These are phyloP conservation scores for Penicillium psychrofluorescens DNA, from an alignment of 495 filamentous ascomycete species.

Conservation along the genomic window DNA sequence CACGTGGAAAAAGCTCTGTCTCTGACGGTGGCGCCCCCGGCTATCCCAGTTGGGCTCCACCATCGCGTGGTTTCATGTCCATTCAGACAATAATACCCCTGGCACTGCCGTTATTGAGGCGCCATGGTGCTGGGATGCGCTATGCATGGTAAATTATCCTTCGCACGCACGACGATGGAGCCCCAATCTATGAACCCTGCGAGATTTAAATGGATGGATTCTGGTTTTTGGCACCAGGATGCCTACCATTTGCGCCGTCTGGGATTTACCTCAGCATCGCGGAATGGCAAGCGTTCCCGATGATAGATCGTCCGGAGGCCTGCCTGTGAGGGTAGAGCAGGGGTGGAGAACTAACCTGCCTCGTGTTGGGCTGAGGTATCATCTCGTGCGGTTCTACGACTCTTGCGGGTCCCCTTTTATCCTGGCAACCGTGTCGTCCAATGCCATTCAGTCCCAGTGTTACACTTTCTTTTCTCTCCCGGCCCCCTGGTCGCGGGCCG, in stretches of 20 bases:
- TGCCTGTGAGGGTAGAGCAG: conserved; percentile 1
- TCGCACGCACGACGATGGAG: conserved; percentile 1
- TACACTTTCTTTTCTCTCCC: too few species aligned
- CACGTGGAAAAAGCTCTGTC: too few species aligned
- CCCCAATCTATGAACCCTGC: not conserved
- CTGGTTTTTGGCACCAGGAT: too few species aligned
- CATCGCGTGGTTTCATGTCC: not conserved
- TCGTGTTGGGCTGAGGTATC: conserved; percentile 1
- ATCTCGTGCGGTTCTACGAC: too few species aligned
- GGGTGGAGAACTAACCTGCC: conserved; percentile 3
- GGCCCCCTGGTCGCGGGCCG: too few species aligned
- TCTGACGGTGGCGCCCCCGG: not conserved
- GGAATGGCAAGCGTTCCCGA: conserved; percentile 15
- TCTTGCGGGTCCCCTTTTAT: not conserved
- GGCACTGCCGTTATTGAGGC: not conserved
- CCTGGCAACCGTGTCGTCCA: not conserved
- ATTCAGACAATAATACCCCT: not conserved
- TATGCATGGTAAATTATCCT: not conserved
- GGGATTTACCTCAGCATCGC: conserved; percentile 9
- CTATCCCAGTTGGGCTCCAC: not conserved
- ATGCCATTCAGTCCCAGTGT: too few species aligned
- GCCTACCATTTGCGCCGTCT: too few species aligned
- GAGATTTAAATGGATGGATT: not conserved
- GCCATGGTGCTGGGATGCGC: conserved; percentile 3
- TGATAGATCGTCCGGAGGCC: conserved; percentile 12